Conservation (phyloP, 2,329 filamentous ascomycete species). For the Fusarium udum region DNA sequence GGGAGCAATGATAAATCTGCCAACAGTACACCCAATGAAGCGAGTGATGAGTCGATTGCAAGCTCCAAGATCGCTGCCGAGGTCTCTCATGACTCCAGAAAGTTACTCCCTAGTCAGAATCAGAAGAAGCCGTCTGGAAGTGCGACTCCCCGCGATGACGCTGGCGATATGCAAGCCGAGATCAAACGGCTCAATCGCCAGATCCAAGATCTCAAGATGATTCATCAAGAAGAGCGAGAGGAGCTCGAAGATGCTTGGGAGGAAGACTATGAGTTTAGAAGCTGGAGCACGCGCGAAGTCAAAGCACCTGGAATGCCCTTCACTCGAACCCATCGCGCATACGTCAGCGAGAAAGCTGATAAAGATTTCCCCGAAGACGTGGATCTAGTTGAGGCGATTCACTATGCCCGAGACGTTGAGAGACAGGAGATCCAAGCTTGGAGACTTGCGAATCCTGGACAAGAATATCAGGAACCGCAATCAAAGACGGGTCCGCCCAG, state of each 20-base stretch:
- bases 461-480: neutral
- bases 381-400: neutral
- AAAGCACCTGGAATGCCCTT: neutral
- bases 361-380: neutral
- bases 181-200: neutral
- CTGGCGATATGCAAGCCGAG: neutral
- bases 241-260: neutral
- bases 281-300: neutral
- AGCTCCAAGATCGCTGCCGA: neutral
- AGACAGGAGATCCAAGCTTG: neutral
- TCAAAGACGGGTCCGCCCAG: fast-evolving
- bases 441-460: neutral
- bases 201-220: neutral
- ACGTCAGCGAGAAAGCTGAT: neutral
- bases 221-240: neutral
- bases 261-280: neutral
- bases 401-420: neutral
- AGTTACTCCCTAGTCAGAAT: neutral
- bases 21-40: too few relatives aligned
- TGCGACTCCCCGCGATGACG: neutral
- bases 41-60: fast-evolving
- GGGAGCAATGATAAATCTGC: neutral
- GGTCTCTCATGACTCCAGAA: too few relatives aligned
- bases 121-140: neutral
- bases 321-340: neutral